Percentiles rank a stretch among this genome's conserved stretches.
These are phyloP conservation scores for Boletellus ananiceps DNA, from an alignment of 768 basidiomycete genomes.

Conservation along the genomic window DNA sequence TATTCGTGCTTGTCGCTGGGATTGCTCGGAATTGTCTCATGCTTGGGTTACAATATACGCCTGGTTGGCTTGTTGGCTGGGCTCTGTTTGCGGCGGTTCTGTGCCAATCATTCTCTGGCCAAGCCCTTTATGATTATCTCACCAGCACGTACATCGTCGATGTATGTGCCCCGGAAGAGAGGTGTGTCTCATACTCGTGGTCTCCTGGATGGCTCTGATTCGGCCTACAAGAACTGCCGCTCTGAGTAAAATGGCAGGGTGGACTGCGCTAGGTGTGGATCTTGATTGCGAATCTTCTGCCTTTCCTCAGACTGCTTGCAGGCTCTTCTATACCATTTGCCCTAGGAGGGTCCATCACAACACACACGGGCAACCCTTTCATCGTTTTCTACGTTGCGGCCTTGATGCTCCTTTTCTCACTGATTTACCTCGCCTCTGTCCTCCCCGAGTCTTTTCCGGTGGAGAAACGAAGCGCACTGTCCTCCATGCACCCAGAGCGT, in stretches of 20 bases:
- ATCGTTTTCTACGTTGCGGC: conserved; percentile 21
- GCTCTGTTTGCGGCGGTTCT: conserved; percentile 17
- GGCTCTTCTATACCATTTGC: conserved; percentile 26
- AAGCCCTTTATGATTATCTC: conserved; percentile 14
- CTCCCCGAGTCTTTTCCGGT: conserved; percentile 31
- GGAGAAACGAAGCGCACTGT: conserved; percentile 18
- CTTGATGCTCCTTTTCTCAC: conserved; percentile 7
- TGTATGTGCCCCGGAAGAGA: conserved; percentile 18
- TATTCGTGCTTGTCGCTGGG: conserved; percentile 8
- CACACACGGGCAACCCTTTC: conserved; percentile 16
- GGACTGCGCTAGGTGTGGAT: conserved; percentile 25
- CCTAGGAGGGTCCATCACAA: conserved; percentile 29
- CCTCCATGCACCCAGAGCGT: neutral
- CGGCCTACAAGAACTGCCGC: conserved; percentile 19
- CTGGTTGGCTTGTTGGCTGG: conserved; percentile 13
- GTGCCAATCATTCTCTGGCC: conserved; percentile 9
- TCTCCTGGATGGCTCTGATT: conserved; percentile 3
- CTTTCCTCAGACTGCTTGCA: conserved; percentile 5
- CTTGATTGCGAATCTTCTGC: neutral
- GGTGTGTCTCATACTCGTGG: conserved; percentile 8
- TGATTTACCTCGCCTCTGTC: conserved; percentile 22
- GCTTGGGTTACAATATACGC: conserved; percentile 10
- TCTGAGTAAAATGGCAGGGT: conserved; percentile 27
- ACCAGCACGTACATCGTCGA: conserved; percentile 28
- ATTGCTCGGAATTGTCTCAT: conserved; percentile 12